Percentiles rank a stretch among this genome's conserved stretches.
Evolutionary conservation across 768 basidiomycete genomes (phyloP).

Genomic region (Trametes punicea): DNA sequence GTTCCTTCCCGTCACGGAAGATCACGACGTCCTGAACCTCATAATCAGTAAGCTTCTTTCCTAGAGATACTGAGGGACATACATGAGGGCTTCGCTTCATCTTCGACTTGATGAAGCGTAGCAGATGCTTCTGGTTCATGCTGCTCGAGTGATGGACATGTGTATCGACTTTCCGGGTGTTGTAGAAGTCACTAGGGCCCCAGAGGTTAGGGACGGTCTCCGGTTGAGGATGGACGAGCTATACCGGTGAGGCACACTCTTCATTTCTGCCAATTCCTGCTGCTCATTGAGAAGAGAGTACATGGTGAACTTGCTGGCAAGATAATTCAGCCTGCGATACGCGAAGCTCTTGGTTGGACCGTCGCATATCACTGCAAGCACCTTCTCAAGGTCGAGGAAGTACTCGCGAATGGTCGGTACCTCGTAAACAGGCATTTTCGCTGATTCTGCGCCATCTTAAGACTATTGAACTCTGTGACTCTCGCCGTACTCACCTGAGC

Average conservation of each 20-base stretch:
- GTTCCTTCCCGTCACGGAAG: slow-evolving; percentile 84
- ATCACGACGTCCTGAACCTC: slow-evolving; percentile 83
- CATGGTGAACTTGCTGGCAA: slow-evolving; percentile 92
- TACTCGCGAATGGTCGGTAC: slow-evolving; percentile 91
- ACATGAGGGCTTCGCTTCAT: slow-evolving; percentile 88
- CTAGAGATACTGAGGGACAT: slow-evolving; percentile 19
- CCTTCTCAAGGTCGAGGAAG: slow-evolving; percentile 91
- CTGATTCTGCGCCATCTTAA: background rate
- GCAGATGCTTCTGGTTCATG: slow-evolving; percentile 98
- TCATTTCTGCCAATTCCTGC: slow-evolving; percentile 95
- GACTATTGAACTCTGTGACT: background rate
- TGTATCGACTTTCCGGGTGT: slow-evolving; percentile 96
- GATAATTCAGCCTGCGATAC: slow-evolving; percentile 85
- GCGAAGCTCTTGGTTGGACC: slow-evolving; percentile 97
- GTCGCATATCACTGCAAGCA: slow-evolving; percentile 87
- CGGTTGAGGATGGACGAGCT: background rate
- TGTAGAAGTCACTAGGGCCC: slow-evolving; percentile 88
- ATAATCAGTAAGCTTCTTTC: background rate
- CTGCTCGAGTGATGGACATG: slow-evolving; percentile 98
- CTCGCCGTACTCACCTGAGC: background rate
- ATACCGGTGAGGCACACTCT: slow-evolving; percentile 83
- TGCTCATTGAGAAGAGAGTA: slow-evolving; percentile 89
- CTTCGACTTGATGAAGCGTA: slow-evolving; percentile 98
- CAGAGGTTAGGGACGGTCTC: background rate
- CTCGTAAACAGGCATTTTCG: slow-evolving; percentile 58